Evolutionary conservation across 345 rosid genomes (phyloP), one percentile per base, ranked within the genome.

Genomic region (Lepidium sativum): DNA sequence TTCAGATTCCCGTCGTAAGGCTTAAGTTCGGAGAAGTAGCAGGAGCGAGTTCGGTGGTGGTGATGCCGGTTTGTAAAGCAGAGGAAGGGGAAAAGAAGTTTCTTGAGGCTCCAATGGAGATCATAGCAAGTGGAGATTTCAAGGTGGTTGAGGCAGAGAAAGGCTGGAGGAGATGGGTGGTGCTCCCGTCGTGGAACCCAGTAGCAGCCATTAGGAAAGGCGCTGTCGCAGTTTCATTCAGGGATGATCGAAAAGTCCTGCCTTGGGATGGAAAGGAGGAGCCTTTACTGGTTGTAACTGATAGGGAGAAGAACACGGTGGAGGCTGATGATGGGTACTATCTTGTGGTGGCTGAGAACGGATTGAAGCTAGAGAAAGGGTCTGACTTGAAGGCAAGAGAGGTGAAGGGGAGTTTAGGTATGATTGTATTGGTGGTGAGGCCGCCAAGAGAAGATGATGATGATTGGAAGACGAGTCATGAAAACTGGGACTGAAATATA

Each of bases 161-260:
- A 67, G 90, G 77, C 10, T 94, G 97, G 99, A 63, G 50, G 14
- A 86, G 91, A 68, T 94, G 99, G 99, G 92, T 83, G 65, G 96
- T 85, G 13, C 64, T 94, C 63, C 99, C 99, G 0, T 55, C 81
- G 9, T 94, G 99, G 97, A 77, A 63, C 13, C 84, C 85, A 1
- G 20, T 87, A 9, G 66, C 37, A 0, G 75, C 77, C 7, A 43
- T 89, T 32, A 74, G 54, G 8, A 58, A 65, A 15, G 94, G 89
- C 4, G 96, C 87, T 55, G 85, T 90, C 0, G 97, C 75, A 9
- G 92, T 94, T 68, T 69, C 94, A 0, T 94, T 89, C 56, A 33
- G 77, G 3, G 96, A 94, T 54, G 92, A 90, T 0, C 83, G 86
- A 27, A 73, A 73, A 39, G 81, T 50, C 5, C 41, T 94, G 72